Conservation (phyloP, 495 filamentous ascomycete genomes). For the Xylaria grammica region DNA sequence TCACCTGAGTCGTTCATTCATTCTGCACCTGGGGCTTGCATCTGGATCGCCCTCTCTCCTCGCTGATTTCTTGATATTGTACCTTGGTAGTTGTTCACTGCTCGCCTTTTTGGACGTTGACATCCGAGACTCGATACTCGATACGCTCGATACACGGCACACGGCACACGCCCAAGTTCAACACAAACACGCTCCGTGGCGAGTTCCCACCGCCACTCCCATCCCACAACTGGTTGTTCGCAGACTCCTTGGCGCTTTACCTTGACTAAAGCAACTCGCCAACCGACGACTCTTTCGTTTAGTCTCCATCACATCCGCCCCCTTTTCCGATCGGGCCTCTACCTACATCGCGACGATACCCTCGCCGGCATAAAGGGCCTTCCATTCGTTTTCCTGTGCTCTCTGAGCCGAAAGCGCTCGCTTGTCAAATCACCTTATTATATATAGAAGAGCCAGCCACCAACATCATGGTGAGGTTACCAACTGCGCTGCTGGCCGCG, state of each 20-base stretch:
- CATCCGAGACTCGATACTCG: neutral
- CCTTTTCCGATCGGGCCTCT: neutral
- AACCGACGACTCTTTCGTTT: neutral
- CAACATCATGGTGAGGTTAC: conserved; percentile 33
- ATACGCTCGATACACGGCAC: neutral
- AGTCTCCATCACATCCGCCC: neutral
- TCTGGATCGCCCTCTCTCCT: neutral
- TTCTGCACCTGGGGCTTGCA: conserved; percentile 8
- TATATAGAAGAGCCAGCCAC: neutral
- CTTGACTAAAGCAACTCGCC: neutral
- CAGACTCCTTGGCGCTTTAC: neutral
- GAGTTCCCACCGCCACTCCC: conserved; percentile 8
- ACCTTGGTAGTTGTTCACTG: neutral
- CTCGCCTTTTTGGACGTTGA: neutral
- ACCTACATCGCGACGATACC: neutral
- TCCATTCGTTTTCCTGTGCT: conserved; percentile 9
- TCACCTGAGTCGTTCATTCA: conserved; percentile 26
- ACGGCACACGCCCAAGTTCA: neutral
- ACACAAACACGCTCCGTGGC: neutral
- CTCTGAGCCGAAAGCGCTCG: conserved; percentile 1
- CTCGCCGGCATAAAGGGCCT: neutral
- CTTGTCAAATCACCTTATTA: neutral
- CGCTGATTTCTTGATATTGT: neutral
- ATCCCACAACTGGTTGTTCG: neutral
- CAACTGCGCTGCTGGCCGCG: conserved; percentile 33